phyloP scores from a whole-genome alignment of 2,329 filamentous ascomycete species.

The Verticillium nonalfalfae region DNA sequence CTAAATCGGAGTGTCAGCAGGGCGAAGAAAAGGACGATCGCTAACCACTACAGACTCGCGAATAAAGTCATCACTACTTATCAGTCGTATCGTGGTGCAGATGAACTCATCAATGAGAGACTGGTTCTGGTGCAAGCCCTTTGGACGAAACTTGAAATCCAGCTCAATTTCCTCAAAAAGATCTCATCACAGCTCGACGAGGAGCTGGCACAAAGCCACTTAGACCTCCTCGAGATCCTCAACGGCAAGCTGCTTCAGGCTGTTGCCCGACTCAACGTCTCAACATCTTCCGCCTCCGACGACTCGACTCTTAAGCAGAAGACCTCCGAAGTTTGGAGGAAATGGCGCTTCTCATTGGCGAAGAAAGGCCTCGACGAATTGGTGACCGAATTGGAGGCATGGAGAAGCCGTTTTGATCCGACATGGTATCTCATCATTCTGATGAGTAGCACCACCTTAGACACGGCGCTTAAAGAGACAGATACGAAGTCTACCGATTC shows the following conservation, averaged over 20 bases:
- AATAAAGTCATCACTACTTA: neutral
- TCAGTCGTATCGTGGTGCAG: neutral
- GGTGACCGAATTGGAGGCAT: constrained; percentile 8
- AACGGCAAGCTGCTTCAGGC: constrained; percentile 5
- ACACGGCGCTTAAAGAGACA: constrained; percentile 2
- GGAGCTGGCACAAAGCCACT: constrained; percentile 12
- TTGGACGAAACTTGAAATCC: neutral
- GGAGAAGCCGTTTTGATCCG: constrained; percentile 8
- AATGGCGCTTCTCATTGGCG: neutral
- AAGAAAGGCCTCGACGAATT: constrained; percentile 7
- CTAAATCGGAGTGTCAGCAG: neutral
- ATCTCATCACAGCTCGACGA: constrained; percentile 3
- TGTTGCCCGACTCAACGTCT: neutral
- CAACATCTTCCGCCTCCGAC: constrained; percentile 2
- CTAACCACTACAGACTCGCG: neutral
- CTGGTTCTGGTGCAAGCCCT: neutral
- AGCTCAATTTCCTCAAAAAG: neutral
- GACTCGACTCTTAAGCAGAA: neutral
- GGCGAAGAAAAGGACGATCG: neutral
- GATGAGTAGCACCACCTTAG: constrained; percentile 3
- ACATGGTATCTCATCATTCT: constrained; percentile 11
- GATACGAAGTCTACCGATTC: neutral
- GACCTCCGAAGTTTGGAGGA: constrained; percentile 1
- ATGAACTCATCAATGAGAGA: neutral
- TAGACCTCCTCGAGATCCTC: constrained; percentile 10